Percentiles rank a stretch among this genome's conserved stretches.
Conservation (phyloP, 164 flowering plant species). For the Vitis amurensis region DNA sequence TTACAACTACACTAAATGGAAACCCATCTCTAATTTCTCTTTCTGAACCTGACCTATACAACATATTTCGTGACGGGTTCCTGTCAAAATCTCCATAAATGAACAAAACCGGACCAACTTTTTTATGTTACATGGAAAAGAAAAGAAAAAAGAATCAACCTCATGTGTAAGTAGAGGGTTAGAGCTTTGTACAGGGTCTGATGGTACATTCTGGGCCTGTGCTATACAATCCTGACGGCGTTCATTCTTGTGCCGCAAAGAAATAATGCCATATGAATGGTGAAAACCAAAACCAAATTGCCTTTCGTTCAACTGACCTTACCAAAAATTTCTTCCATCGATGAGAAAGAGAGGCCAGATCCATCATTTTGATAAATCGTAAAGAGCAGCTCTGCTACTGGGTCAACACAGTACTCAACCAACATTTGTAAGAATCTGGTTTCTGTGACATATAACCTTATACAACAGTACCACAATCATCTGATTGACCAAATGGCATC, state of each 20-base stretch:
- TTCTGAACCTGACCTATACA: slow-evolving; percentile 50
- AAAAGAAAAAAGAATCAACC: slow-evolving; percentile 36
- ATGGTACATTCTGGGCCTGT: slow-evolving; percentile 23
- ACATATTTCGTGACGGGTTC: slow-evolving; percentile 17
- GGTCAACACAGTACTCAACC: background rate
- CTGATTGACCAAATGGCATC: background rate
- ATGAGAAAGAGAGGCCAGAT: slow-evolving; percentile 1
- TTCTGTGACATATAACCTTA: background rate
- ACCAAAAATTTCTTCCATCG: slow-evolving; percentile 4
- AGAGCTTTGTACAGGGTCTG: slow-evolving; percentile 54
- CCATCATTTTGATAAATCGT: slow-evolving; percentile 1
- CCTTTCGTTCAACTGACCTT: background rate
- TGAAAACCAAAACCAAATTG: slow-evolving; percentile 7
- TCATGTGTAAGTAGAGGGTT: slow-evolving; percentile 35
- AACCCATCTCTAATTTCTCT: slow-evolving; percentile 21
- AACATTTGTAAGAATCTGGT: slow-evolving; percentile 1
- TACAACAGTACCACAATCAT: background rate
- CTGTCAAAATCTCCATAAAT: slow-evolving; percentile 25
- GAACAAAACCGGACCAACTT: slow-evolving; percentile 8
- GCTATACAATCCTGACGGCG: slow-evolving; percentile 17
- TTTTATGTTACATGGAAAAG: slow-evolving; percentile 33
- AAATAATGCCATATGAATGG: slow-evolving; percentile 18
- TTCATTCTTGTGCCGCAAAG: slow-evolving; percentile 30
- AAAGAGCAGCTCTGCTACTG: slow-evolving; percentile 2
- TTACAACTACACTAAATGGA: slow-evolving; percentile 28